Evolutionary conservation across 768 basidiomycete species (phyloP).

Genomic region (Termitomyces heimii): DNA sequence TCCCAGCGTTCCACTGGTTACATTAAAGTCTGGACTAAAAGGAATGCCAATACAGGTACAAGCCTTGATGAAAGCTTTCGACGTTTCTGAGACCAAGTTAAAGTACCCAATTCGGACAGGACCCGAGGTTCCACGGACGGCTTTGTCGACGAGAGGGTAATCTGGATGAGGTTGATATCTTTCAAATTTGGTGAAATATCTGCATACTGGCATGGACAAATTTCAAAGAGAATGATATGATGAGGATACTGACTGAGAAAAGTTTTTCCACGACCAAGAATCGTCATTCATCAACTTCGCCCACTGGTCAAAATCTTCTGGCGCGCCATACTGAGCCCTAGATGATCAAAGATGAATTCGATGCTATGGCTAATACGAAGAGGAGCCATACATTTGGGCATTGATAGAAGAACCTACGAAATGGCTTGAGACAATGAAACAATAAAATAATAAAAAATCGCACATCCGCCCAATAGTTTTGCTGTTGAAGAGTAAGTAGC

Average conservation of each 20-base stretch:
- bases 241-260: slow-evolving; percentile 32
- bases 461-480: slow-evolving; percentile 67
- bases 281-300: slow-evolving; percentile 46
- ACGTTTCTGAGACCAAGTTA: slow-evolving; percentile 36
- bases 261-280: slow-evolving; percentile 56
- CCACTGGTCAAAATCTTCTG: slow-evolving; percentile 71
- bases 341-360: not conserved
- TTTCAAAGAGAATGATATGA: not conserved
- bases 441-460: slow-evolving; percentile 18
- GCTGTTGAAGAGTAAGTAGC: slow-evolving; percentile 26
- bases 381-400: slow-evolving; percentile 37
- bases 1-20: slow-evolving; percentile 51
- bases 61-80: slow-evolving; percentile 50
- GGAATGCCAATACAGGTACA: slow-evolving; percentile 51
- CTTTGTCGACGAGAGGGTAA: slow-evolving; percentile 45
- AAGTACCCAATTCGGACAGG: slow-evolving; percentile 58
- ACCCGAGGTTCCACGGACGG: slow-evolving; percentile 43
- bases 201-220: slow-evolving; percentile 16
- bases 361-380: not conserved
- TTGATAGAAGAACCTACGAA: slow-evolving; percentile 58
- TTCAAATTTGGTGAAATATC: slow-evolving; percentile 70
- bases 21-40: slow-evolving; percentile 58
- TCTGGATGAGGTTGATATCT: slow-evolving; percentile 42
- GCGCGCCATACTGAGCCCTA: slow-evolving; percentile 62
- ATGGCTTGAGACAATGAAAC: not conserved